Evolutionary conservation across 2,329 filamentous ascomycete genomes (phyloP).

Genomic region (Pestalotiopsis sp.): DNA sequence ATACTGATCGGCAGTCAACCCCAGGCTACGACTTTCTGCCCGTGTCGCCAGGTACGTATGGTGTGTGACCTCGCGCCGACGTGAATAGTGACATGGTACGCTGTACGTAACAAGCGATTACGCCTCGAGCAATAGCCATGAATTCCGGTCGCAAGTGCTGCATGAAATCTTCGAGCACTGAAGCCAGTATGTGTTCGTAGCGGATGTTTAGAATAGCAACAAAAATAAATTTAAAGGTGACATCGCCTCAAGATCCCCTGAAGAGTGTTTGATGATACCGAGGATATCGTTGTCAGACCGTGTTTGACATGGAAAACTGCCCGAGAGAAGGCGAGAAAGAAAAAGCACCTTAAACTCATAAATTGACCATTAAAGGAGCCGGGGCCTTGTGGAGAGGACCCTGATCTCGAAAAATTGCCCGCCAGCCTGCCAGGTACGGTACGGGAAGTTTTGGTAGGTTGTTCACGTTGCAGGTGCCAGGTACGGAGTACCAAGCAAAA

Average conservation of each 20-base stretch:
- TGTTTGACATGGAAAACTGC: background rate
- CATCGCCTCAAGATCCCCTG: background rate
- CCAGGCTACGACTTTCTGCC: background rate
- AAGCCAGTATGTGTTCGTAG: background rate
- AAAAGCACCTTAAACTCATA: background rate
- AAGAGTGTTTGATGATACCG: background rate
- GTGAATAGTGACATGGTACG: no score
- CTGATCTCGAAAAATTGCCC: background rate
- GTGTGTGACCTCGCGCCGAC: no score
- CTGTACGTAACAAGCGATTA: background rate
- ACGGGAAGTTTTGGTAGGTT: background rate
- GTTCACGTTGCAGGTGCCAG: no score
- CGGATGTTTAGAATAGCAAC: background rate
- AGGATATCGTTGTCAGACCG: conserved; percentile 5
- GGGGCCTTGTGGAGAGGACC: background rate
- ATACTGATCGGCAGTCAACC: conserved; percentile 4
- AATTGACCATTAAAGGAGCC: background rate
- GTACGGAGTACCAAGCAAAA: no score
- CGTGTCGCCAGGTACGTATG: background rate
- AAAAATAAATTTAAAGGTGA: background rate
- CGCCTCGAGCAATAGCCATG: background rate
- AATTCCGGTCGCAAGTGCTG: background rate
- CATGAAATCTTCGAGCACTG: background rate
- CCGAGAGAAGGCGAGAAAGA: background rate
- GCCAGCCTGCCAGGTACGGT: background rate